Percentiles rank a stretch among this genome's conserved stretches.
Conservation (phyloP, 495 filamentous ascomycete genomes). For the Hyaloscypha bicolor region DNA sequence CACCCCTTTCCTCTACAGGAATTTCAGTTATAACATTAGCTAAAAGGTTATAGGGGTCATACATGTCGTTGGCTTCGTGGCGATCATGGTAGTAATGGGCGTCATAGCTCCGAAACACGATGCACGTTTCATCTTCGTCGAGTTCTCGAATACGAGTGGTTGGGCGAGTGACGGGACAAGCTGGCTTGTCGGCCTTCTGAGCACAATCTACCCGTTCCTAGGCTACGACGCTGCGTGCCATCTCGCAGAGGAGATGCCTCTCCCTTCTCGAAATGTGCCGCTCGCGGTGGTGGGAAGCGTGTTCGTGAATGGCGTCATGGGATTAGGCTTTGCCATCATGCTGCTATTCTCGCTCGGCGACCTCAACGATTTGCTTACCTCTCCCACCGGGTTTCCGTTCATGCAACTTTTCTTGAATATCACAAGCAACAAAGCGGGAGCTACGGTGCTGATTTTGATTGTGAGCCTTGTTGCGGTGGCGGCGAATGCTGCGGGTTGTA, state of each 20-base stretch:
- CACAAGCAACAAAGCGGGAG: slow-evolving; percentile 36
- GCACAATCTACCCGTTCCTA: slow-evolving; percentile 21
- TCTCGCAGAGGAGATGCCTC: slow-evolving; percentile 48
- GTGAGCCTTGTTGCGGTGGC: slow-evolving; percentile 40
- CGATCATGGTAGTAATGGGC: slow-evolving; percentile 44
- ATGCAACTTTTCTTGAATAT: slow-evolving; percentile 46
- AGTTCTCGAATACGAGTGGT: slow-evolving; percentile 43
- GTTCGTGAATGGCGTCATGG: slow-evolving; percentile 47
- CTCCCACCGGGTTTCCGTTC: slow-evolving; percentile 48
- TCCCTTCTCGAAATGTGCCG: slow-evolving; percentile 46
- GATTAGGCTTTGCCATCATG: slow-evolving; percentile 45
- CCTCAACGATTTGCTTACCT: slow-evolving; percentile 40
- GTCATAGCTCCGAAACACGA: slow-evolving; percentile 45
- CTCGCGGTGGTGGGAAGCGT: slow-evolving; percentile 46
- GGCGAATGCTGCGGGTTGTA: slow-evolving; percentile 40
- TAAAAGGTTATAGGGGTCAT: slow-evolving; percentile 39
- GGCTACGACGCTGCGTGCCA: slow-evolving; percentile 34
- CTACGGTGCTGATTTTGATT: slow-evolving; percentile 37
- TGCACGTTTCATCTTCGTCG: slow-evolving; percentile 45
- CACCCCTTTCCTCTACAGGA: neutral
- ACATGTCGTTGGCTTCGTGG: slow-evolving; percentile 48
- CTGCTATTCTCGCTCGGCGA: slow-evolving; percentile 48
- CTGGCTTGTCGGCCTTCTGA: slow-evolving; percentile 35
- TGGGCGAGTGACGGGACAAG: slow-evolving; percentile 46
- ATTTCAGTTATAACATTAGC: neutral